Evolutionary conservation across 2,329 filamentous ascomycete genomes (phyloP).

Genomic region (Colletotrichum sp.): DNA sequence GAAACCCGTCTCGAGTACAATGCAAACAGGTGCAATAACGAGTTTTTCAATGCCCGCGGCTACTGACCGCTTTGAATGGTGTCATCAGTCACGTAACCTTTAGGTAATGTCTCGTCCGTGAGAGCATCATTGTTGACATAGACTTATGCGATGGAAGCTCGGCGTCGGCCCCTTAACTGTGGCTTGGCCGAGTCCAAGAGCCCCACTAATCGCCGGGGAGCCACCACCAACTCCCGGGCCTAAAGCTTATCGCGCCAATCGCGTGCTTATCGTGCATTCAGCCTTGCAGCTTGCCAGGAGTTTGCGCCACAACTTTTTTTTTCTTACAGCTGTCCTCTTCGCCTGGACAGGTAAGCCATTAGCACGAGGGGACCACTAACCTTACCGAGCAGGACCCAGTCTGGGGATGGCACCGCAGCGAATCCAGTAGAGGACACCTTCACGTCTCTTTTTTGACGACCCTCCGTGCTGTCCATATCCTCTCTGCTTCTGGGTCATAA

Average conservation of each 20-base stretch:
- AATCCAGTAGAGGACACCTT: conserved; percentile 20
- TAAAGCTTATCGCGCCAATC: conserved; percentile 17
- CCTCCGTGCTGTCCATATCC: neutral
- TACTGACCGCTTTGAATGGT: neutral
- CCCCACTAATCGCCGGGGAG: neutral
- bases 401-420: conserved; percentile 13
- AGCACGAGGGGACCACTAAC: neutral
- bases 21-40: neutral
- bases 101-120: neutral
- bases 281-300: conserved; percentile 1
- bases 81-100: conserved; percentile 13
- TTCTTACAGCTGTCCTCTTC: conserved; percentile 22
- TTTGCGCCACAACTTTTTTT: conserved; percentile 9
- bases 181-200: neutral
- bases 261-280: conserved; percentile 3
- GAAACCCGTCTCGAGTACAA: neutral
- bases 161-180: conserved; percentile 6
- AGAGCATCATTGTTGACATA: neutral
- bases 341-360: conserved; percentile 15
- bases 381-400: conserved; percentile 8
- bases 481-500: neutral
- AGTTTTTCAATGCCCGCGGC: neutral
- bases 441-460: conserved; percentile 8
- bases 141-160: conserved; percentile 1
- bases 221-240: conserved; percentile 3